Base-by-base conservation (phyloP, 176 grass and related monocot species). In the Oropetium thomaeum region DNA sequence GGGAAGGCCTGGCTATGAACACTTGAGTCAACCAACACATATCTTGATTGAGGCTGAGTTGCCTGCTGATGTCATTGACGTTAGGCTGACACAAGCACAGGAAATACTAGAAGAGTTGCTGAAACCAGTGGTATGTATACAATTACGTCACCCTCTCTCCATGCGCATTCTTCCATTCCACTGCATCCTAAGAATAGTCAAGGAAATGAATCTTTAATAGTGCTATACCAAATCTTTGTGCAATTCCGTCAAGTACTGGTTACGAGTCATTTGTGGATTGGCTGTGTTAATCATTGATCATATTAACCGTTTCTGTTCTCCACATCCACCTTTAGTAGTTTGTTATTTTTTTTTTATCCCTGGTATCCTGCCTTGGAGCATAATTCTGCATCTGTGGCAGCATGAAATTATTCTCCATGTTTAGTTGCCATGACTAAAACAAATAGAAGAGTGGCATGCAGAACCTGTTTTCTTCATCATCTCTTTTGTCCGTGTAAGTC, bases 41-140 rank as follows among this genome's bases (percentile, higher is more conserved):
- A 92, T 96, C 65, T 84, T 96, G 69, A 96, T 96, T n/a, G 92
- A 96, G 65, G 92, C 92, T 32, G 89, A 96, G 62, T 89, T 96
- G 67, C 92, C 92, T 79, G 86, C 81, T 68, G 83, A 89, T 87
- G 43, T 92, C n/a, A 89, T 96, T 67, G 89, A 96, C 42, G 53
- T 70, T 27, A 91, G 78, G 74, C 78, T 96, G 44, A 74, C 80
- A 82, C 89, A 92, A 61, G 92, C 92, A 76, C 89, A 96, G 29
- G 77, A 96, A 79, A 86, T 92, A 59, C 85, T 96, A 58, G 89
- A 92, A 58, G 92, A 96, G 73, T 69, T 92, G 61, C 62, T 96
- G 33, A 96, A 89, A 81, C 89, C 89, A 76, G 83, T 92, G 89
- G 92, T 96, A 77, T 17, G 39, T 45, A 69, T 84, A n/a, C 72